Evolutionary conservation across 306 rosid species (phyloP).

Genomic region (Lablab purpureus): DNA sequence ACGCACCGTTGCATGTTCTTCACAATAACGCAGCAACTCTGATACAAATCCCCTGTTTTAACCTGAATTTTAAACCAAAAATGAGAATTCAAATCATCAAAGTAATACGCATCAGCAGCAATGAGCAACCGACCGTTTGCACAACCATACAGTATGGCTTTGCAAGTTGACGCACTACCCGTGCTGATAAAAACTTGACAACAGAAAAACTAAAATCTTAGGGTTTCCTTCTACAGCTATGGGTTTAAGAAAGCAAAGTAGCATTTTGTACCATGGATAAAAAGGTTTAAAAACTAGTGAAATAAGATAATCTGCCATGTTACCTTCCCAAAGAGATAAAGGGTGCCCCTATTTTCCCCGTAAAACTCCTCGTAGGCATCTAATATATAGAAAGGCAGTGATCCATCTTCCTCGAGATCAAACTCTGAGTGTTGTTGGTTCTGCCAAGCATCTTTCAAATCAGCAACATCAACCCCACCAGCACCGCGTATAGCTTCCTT

Average conservation of each 20-base stretch:
- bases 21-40: conserved; percentile 90
- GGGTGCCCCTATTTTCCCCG: conserved; percentile 77
- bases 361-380: conserved; percentile 91
- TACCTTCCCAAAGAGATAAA: conserved; percentile 98
- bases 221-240: too few species aligned
- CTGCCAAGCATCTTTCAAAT: conserved; percentile 42
- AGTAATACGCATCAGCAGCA: conserved; percentile 20
- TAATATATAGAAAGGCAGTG: conserved; percentile 75
- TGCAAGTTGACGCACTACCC: neutral
- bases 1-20: conserved; percentile 91
- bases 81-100: conserved; percentile 25
- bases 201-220: neutral
- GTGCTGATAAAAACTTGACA: neutral
- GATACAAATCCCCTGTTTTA: conserved; percentile 75
- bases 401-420: conserved; percentile 68
- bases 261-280: neutral
- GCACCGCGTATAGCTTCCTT: conserved; percentile 58
- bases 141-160: neutral
- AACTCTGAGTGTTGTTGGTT: conserved; percentile 56
- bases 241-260: neutral
- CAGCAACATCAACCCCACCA: conserved; percentile 46
- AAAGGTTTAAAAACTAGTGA: neutral
- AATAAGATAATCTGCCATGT: neutral
- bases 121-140: neutral
- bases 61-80: conserved; percentile 62